These are phyloP conservation scores for Kwoniella heveanensis DNA, from an alignment of 768 basidiomycete species.

Conservation along the genomic window DNA sequence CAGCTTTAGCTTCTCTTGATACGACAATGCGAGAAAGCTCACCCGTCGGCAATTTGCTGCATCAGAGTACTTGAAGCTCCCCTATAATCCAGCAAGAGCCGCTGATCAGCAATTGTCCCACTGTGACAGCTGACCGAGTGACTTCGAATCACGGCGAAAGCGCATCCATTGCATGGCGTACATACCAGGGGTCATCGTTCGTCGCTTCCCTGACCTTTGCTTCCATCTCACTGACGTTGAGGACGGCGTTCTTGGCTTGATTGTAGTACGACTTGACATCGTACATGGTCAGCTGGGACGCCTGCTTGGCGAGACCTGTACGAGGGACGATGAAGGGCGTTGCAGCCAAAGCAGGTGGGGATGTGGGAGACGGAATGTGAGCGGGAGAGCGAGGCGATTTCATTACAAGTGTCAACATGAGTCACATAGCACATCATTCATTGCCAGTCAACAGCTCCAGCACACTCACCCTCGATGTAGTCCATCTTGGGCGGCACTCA, in stretches of 20 bases:
- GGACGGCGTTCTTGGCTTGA: conserved; percentile 95
- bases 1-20: conserved; percentile 15
- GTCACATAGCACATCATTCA: too few species aligned
- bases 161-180: too few species aligned
- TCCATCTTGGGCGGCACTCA: conserved; percentile 32
- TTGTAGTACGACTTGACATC: conserved; percentile 94
- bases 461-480: conserved; percentile 42
- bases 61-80: conserved; percentile 96
- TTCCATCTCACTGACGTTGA: conserved; percentile 96
- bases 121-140: too few species aligned
- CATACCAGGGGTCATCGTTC: conserved; percentile 95
- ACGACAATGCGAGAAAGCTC: conserved; percentile 50
- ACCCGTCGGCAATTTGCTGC: conserved; percentile 99
- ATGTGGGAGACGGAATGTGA: not conserved
- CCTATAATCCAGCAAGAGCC: conserved; percentile 61
- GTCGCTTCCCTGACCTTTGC: conserved; percentile 95
- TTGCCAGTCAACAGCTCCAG: not conserved
- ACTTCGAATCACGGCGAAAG: not conserved
- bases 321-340: too few species aligned
- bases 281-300: conserved; percentile 84
- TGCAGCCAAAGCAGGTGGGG: not conserved
- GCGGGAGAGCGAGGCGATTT: too few species aligned
- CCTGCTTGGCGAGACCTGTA: conserved; percentile 64
- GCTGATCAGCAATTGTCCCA: not conserved
- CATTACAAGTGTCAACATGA: too few species aligned